Percentiles rank a stretch among this genome's conserved stretches.
Conservation (phyloP, 352 stramenopile species). For the Globisporangium cystogenes region DNA sequence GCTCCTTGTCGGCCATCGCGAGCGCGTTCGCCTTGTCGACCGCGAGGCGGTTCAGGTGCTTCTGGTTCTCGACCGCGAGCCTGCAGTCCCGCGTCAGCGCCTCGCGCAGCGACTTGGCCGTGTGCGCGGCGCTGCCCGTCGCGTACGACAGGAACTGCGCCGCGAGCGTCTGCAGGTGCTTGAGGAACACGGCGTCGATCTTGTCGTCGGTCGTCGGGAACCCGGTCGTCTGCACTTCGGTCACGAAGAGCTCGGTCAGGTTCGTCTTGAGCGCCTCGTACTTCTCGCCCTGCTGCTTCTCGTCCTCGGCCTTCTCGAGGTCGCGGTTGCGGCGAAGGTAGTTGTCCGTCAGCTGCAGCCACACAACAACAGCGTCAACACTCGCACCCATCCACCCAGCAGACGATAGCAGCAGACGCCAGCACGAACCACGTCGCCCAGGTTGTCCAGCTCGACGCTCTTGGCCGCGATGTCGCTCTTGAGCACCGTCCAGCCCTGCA, state of each 20-base stretch:
- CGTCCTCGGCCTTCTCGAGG: slow-evolving; percentile 48
- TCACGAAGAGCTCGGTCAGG: slow-evolving; percentile 49
- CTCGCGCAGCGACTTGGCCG: slow-evolving; percentile 39
- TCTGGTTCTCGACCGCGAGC: slow-evolving; percentile 61
- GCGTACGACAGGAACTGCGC: slow-evolving; percentile 52
- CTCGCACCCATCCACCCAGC: background rate
- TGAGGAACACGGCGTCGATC: slow-evolving; percentile 55
- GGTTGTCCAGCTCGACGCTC: slow-evolving; percentile 59
- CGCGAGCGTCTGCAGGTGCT: slow-evolving; percentile 50
- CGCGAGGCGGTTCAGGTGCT: slow-evolving; percentile 58
- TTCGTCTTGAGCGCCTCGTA: slow-evolving; percentile 57
- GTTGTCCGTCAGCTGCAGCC: slow-evolving; percentile 49
- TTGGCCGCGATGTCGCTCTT: slow-evolving; percentile 58
- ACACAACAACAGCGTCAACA: slow-evolving; percentile 1
- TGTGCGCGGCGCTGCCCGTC: slow-evolving; percentile 37
- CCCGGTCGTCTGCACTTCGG: slow-evolving; percentile 37
- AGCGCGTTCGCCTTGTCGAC: slow-evolving; percentile 64
- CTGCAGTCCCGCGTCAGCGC: slow-evolving; percentile 57
- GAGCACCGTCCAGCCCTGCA: slow-evolving; percentile 72
- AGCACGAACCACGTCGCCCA: slow-evolving; percentile 63
- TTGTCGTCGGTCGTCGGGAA: slow-evolving; percentile 61
- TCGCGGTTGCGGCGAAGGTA: slow-evolving; percentile 66
- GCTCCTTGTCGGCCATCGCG: slow-evolving; percentile 49
- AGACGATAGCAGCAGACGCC: background rate
- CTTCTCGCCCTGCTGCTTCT: slow-evolving; percentile 48